Evolutionary conservation across 768 basidiomycete genomes (phyloP), one percentile per base, ranked within the genome.

Genomic region (Coprinellus micaceus): DNA sequence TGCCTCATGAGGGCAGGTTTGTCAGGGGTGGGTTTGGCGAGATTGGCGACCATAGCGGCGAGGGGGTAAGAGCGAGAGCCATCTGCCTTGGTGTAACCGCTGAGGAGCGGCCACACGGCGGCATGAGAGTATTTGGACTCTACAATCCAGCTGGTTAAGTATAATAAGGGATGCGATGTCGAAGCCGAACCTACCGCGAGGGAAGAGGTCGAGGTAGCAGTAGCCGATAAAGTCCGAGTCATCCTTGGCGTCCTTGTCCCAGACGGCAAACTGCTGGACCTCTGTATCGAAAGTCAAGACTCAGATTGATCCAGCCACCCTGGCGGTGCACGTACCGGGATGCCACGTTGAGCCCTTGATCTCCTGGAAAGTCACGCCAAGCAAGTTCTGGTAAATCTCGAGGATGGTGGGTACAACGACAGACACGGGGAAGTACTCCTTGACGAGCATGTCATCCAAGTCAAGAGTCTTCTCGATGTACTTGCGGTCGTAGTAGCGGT

Each of bases 371-470:
- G 77, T 76, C 37, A 95, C 90, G 17, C 88, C 81, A 25, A 95
- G 82, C 19, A 94, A 72, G 54, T 84, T 83, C 68, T 93, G 89
- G 69, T 94, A 95, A 64, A 94, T 91, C 13, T 82, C 74, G 46
- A 95, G 77, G 63, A 95, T 91, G 3, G 86, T 78, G 5, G 90
- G 88, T 11, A 95, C 88, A 41, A 95, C 90, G 17, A 86, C 81
- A 2, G 83, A 77, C 2, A 94, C 93, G 0, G 91, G 91, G 80
- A 95, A 94, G 69, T 93, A 91, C 67, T 94, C 88, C 70, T 94
- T 93, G 60, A 94, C 84, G 12, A 86, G 74, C 59, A 81, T 80
- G 61, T 93, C 89, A 58, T 94, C 90, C 30, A 92, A 78, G 33
- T 79, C 75, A 25, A 94, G 75, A 21, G 78, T 77, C 63, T 80